These are phyloP conservation scores for Aspergillus cristatus DNA, from an alignment of 495 filamentous ascomycete genomes.

Conservation along the genomic window DNA sequence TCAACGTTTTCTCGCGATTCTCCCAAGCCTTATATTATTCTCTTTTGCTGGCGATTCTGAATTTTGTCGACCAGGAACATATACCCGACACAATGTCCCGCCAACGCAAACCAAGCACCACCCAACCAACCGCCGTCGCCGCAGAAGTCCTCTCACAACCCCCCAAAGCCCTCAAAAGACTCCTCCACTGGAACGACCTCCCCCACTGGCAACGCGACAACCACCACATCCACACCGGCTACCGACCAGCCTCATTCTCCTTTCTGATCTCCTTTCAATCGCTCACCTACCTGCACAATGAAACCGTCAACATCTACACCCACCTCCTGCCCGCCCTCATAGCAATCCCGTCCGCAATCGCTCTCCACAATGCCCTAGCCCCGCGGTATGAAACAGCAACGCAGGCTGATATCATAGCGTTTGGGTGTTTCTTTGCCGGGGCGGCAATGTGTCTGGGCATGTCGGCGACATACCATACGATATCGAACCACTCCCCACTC, in stretches of 20 bases:
- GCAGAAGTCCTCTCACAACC: slow-evolving; percentile 19
- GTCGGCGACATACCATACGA: slow-evolving; percentile 71
- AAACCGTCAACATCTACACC: slow-evolving; percentile 90
- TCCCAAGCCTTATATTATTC: slow-evolving; percentile 5
- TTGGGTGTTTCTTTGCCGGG: slow-evolving; percentile 70
- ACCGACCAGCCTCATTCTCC: slow-evolving; percentile 61
- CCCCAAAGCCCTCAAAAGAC: slow-evolving; percentile 22
- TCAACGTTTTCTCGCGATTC: slow-evolving; percentile 9
- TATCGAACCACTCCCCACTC: slow-evolving; percentile 54
- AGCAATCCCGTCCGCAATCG: slow-evolving; percentile 25
- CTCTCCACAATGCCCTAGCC: slow-evolving; percentile 41
- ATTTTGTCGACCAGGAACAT: too few species aligned
- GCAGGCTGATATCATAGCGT: slow-evolving; percentile 56
- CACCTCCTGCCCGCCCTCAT: slow-evolving; percentile 56
- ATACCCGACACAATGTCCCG: too few species aligned
- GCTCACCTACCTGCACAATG: slow-evolving; percentile 76
- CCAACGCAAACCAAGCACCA: not conserved
- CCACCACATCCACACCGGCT: slow-evolving; percentile 62
- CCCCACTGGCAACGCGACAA: slow-evolving; percentile 69
- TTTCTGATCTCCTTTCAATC: slow-evolving; percentile 54
- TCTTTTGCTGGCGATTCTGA: not conserved
- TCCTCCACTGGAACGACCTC: slow-evolving; percentile 55
- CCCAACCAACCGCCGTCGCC: slow-evolving; percentile 10
- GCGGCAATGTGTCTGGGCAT: slow-evolving; percentile 72
- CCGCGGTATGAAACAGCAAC: slow-evolving; percentile 62